Percentiles rank a stretch among this genome's conserved stretches.
phyloP scores from a whole-genome alignment of 225 moss, liverwort and hornwort species.

The Anthoceros angustus region DNA sequence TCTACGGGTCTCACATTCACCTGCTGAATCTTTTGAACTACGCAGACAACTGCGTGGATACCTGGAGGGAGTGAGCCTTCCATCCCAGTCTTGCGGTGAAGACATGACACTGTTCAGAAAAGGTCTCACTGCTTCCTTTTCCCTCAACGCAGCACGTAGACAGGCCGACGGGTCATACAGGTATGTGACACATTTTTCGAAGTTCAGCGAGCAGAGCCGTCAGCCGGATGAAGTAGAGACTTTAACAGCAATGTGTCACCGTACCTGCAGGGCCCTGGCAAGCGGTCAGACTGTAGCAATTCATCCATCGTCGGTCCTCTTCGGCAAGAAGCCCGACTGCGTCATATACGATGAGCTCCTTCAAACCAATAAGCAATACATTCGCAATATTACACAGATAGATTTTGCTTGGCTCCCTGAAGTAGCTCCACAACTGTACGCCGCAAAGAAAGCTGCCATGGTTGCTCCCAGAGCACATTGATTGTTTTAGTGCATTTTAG shows the following conservation, averaged over 20 bases:
- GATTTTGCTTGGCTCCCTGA: conserved; percentile 84
- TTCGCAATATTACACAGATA: conserved; percentile 70
- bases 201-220: not conserved
- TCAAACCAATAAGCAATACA: conserved; percentile 78
- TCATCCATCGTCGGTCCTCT: conserved; percentile 82
- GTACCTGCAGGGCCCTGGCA: conserved; percentile 31
- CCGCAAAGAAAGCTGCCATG: not conserved
- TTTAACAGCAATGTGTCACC: not conserved
- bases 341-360: conserved; percentile 87
- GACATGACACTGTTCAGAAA: conserved; percentile 56
- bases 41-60: conserved; percentile 77
- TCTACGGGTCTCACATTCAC: too few relatives aligned
- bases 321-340: conserved; percentile 84
- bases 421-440: conserved; percentile 47
- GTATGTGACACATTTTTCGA: conserved; percentile 12
- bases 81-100: conserved; percentile 60
- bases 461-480: not conserved
- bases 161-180: conserved; percentile 89
- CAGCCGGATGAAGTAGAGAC: not conserved
- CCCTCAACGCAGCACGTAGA: conserved; percentile 68
- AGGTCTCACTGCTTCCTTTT: conserved; percentile 80
- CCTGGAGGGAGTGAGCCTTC: conserved; percentile 60
- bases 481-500: too few relatives aligned
- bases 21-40: not conserved
- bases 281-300: conserved; percentile 77